Conservation (phyloP, 2,329 filamentous ascomycete species). For the Talaromyces sp. region DNA sequence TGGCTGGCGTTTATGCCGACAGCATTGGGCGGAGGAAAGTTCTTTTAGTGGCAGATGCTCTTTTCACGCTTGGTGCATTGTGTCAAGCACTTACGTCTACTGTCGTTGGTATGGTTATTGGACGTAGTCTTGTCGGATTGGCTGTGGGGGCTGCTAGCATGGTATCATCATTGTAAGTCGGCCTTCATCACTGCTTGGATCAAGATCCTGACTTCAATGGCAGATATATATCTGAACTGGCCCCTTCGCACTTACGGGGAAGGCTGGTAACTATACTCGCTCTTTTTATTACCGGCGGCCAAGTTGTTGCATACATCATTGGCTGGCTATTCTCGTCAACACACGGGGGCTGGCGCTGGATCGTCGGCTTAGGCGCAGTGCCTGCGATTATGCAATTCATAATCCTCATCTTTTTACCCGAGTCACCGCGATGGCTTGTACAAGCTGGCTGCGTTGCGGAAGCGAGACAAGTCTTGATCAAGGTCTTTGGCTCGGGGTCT, state of each 20-base stretch:
- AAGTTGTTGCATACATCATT: constrained; percentile 82
- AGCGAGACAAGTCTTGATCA: constrained; percentile 65
- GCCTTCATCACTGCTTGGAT: background rate
- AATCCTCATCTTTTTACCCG: constrained; percentile 72
- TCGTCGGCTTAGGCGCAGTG: constrained; percentile 79
- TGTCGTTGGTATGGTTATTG: constrained; percentile 48
- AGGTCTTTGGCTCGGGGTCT: constrained; percentile 58
- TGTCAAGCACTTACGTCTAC: constrained; percentile 42
- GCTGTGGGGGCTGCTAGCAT: constrained; percentile 60
- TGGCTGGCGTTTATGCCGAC: constrained; percentile 55
- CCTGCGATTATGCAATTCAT: constrained; percentile 71
- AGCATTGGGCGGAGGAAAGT: constrained; percentile 48
- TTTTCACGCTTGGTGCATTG: constrained; percentile 48
- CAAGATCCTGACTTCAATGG: constrained; percentile 2
- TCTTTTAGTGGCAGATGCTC: constrained; percentile 47
- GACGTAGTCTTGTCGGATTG: constrained; percentile 48
- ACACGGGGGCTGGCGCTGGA: constrained; percentile 76
- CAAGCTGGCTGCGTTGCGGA: constrained; percentile 61
- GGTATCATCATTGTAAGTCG: constrained; percentile 67
- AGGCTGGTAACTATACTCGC: constrained; percentile 77
- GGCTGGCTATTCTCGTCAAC: constrained; percentile 71
- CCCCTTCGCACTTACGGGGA: constrained; percentile 73
- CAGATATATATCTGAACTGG: constrained; percentile 79
- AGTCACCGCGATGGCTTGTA: constrained; percentile 86
- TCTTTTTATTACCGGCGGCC: constrained; percentile 81